Percentiles rank a stretch among this genome's conserved stretches.
Evolutionary conservation across 805 yeast genomes (phyloP).

Genomic region (Candida krabiensis): DNA sequence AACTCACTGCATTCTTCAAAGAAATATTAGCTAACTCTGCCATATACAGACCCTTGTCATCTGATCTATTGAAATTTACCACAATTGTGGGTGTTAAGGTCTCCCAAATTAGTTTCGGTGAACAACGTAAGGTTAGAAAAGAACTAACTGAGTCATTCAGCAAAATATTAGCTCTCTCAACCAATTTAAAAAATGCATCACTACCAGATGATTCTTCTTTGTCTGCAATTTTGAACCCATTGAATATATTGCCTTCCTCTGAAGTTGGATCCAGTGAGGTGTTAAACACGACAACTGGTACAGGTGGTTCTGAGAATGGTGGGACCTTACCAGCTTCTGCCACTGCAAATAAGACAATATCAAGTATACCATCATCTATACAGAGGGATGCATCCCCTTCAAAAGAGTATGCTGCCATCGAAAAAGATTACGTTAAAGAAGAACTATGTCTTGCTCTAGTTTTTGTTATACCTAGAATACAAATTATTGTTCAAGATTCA

Average conservation of each 20-base stretch:
- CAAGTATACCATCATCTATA: slow-evolving; percentile 3
- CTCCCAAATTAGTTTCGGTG: slow-evolving; percentile 59
- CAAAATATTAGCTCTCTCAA: slow-evolving; percentile 24
- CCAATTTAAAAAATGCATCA: slow-evolving; percentile 20
- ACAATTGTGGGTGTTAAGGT: slow-evolving; percentile 56
- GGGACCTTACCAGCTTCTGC: neutral
- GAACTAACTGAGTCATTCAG: slow-evolving; percentile 40
- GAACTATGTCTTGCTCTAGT: slow-evolving; percentile 45
- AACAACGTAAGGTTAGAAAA: slow-evolving; percentile 55
- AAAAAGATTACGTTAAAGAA: slow-evolving; percentile 35
- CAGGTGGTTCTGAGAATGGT: neutral
- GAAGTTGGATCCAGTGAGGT: slow-evolving; percentile 13
- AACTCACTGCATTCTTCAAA: slow-evolving; percentile 56
- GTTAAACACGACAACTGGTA: neutral
- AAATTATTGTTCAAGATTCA: slow-evolving; percentile 48
- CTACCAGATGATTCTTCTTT: slow-evolving; percentile 20
- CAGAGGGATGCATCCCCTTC: slow-evolving; percentile 12
- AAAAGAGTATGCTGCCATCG: slow-evolving; percentile 10
- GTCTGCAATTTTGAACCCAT: slow-evolving; percentile 22
- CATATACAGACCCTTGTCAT: slow-evolving; percentile 48
- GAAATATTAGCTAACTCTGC: slow-evolving; percentile 51
- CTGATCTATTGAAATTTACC: slow-evolving; percentile 53
- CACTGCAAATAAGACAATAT: slow-evolving; percentile 1
- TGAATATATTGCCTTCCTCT: slow-evolving; percentile 21
- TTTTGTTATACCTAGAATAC: slow-evolving; percentile 40